These are phyloP conservation scores for Biscogniauxia marginata DNA, from an alignment of 2,329 filamentous ascomycete genomes.

Conservation along the genomic window DNA sequence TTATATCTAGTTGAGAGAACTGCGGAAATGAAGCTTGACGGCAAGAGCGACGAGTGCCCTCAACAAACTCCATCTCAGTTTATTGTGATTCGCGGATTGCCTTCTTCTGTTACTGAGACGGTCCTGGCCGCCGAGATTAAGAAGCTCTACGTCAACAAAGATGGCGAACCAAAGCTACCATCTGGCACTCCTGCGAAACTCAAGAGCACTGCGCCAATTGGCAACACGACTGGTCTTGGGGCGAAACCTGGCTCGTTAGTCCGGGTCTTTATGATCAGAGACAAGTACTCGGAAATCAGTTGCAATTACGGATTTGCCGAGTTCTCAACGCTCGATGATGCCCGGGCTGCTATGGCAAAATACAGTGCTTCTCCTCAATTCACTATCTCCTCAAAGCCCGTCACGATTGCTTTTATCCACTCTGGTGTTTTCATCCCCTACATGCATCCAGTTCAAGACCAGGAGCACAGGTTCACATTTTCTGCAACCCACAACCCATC, in stretches of 20 bases:
- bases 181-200: constrained; percentile 51
- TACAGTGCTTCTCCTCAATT: constrained; percentile 72
- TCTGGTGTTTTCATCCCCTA: constrained; percentile 82
- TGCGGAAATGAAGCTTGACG: constrained; percentile 43
- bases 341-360: constrained; percentile 70
- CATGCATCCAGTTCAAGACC: constrained; percentile 53
- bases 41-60: constrained; percentile 46
- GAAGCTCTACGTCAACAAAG: constrained; percentile 65
- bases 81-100: constrained; percentile 70
- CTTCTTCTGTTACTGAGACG: constrained; percentile 69
- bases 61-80: constrained; percentile 68
- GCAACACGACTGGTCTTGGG: constrained; percentile 60
- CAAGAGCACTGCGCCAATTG: constrained; percentile 58
- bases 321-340: constrained; percentile 74
- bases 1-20: constrained; percentile 25
- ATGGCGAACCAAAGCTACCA: constrained; percentile 47
- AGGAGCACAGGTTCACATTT: constrained; percentile 65
- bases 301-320: constrained; percentile 84
- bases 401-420: constrained; percentile 73
- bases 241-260: constrained; percentile 73
- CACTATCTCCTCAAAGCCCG: constrained; percentile 71
- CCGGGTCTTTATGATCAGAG: constrained; percentile 74
- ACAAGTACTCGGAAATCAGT: constrained; percentile 67
- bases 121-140: constrained; percentile 70
- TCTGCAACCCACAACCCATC: constrained; percentile 66